Evolutionary conservation across 164 flowering plant genomes (phyloP).

Genomic region (Umbellularia californica): DNA sequence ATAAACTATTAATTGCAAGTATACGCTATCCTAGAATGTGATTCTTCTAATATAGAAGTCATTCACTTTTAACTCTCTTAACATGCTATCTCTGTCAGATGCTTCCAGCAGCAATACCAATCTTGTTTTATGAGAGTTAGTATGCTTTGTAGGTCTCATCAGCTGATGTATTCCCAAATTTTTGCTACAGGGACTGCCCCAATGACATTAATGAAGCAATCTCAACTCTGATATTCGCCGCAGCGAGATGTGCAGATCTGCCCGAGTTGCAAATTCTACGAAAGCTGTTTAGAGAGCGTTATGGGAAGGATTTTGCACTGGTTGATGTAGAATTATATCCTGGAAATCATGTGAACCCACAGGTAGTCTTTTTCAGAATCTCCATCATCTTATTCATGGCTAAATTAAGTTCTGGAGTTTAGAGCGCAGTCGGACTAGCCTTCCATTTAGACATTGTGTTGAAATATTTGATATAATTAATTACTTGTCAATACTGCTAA

Average conservation of each 20-base stretch:
- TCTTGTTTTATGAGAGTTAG: background rate
- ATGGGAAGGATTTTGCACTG: conserved; percentile 53
- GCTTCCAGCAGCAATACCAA: background rate
- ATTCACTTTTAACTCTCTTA: too few species aligned
- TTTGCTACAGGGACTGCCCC: conserved; percentile 57
- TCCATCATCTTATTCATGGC: background rate
- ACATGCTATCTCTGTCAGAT: background rate
- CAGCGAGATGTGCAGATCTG: conserved; percentile 74
- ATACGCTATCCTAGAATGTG: background rate
- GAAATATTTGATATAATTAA: background rate
- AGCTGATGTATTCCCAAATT: background rate
- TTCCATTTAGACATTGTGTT: background rate
- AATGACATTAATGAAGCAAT: conserved; percentile 78
- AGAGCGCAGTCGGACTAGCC: background rate
- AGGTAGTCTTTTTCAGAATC: conserved; percentile 30
- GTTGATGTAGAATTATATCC: conserved; percentile 50
- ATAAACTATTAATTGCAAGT: background rate
- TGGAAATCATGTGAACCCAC: conserved; percentile 60
- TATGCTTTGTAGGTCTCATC: background rate
- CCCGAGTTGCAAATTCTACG: conserved; percentile 67
- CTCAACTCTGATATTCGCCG: conserved; percentile 73
- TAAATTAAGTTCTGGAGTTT: background rate
- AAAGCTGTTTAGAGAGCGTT: conserved; percentile 62
- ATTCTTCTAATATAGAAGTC: too few species aligned
- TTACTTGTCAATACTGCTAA: background rate